phyloP scores from a whole-genome alignment of 2,329 filamentous ascomycete genomes.

The Fusarium lateritium region DNA sequence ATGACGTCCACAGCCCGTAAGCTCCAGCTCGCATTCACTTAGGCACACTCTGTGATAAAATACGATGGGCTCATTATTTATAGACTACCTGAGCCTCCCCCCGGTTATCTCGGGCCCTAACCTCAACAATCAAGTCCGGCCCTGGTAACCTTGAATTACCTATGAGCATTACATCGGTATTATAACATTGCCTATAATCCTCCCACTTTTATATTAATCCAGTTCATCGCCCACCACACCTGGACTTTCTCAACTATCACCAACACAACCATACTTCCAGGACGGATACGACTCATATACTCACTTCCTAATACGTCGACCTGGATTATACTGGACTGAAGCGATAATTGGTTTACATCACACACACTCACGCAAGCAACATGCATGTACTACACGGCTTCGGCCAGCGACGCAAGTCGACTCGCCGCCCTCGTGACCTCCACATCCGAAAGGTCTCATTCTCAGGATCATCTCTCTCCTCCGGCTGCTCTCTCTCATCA shows the following conservation, averaged over 20 bases:
- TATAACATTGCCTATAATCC: slow-evolving; percentile 26
- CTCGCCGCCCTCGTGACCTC: slow-evolving; percentile 54
- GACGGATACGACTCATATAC: slow-evolving; percentile 18
- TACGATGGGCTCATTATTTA: slow-evolving; percentile 44
- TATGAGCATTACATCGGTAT: slow-evolving; percentile 35
- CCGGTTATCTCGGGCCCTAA: slow-evolving; percentile 24
- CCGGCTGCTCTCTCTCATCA: slow-evolving; percentile 55
- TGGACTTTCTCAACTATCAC: background rate
- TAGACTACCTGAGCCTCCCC: slow-evolving; percentile 36
- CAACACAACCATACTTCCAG: background rate
- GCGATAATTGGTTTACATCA: background rate
- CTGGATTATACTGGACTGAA: slow-evolving; percentile 5
- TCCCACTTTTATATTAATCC: slow-evolving; percentile 25
- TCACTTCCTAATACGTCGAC: slow-evolving; percentile 5
- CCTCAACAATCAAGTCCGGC: slow-evolving; percentile 30
- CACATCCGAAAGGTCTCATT: slow-evolving; percentile 60
- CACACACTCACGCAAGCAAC: slow-evolving; percentile 31
- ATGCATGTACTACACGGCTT: slow-evolving; percentile 59
- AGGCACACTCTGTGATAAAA: slow-evolving; percentile 14
- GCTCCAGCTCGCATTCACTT: slow-evolving; percentile 15
- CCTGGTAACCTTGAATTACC: slow-evolving; percentile 28
- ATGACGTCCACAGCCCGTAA: slow-evolving; percentile 41
- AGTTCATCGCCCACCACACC: background rate
- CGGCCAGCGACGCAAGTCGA: slow-evolving; percentile 55
- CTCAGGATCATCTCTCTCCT: slow-evolving; percentile 58